A percentile compares a stretch with the other conserved stretches of the same genome.
Conservation (phyloP, 2,329 filamentous ascomycete genomes). For the Coniella lustricola region DNA sequence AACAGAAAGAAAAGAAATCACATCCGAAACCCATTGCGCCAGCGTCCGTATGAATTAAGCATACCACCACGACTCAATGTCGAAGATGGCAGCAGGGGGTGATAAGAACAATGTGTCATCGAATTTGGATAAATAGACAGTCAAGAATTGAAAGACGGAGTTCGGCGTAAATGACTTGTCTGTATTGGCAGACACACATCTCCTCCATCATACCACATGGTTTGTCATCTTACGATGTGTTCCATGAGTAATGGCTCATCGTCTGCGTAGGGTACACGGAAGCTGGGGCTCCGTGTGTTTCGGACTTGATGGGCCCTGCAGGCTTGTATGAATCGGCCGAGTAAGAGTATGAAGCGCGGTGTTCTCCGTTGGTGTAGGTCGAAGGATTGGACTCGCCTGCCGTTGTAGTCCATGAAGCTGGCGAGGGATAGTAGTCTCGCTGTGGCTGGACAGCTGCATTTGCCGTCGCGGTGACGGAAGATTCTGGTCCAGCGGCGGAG, state of each 20-base stretch:
- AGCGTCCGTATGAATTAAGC: too few relatives aligned
- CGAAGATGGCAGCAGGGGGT: too few relatives aligned
- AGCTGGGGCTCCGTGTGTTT: conserved; percentile 31
- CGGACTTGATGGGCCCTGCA: conserved; percentile 26
- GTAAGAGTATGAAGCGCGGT: conserved; percentile 34
- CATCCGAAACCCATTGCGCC: too few relatives aligned
- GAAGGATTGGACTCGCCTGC: conserved; percentile 37
- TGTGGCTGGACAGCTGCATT: conserved; percentile 25
- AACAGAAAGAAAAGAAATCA: conserved; percentile 3
- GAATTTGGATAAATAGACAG: neutral
- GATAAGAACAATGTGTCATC: neutral
- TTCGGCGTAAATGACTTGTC: conserved; percentile 10
- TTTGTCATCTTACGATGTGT: conserved; percentile 32
- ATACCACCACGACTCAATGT: too few relatives aligned
- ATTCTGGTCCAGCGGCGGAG: conserved; percentile 11
- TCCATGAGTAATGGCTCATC: conserved; percentile 53
- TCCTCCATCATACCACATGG: neutral
- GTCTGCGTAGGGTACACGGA: conserved; percentile 33
- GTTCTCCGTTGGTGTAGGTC: conserved; percentile 39
- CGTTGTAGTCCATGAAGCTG: conserved; percentile 45
- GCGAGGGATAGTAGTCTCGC: conserved; percentile 48
- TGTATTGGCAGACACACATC: too few relatives aligned
- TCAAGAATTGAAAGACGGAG: neutral
- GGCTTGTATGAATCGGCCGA: conserved; percentile 44
- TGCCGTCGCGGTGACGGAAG: conserved; percentile 14